A percentile compares a stretch with the other conserved stretches of the same genome.
Conservation (phyloP, 2,329 filamentous ascomycete species). For the Sporothrix pallida region DNA sequence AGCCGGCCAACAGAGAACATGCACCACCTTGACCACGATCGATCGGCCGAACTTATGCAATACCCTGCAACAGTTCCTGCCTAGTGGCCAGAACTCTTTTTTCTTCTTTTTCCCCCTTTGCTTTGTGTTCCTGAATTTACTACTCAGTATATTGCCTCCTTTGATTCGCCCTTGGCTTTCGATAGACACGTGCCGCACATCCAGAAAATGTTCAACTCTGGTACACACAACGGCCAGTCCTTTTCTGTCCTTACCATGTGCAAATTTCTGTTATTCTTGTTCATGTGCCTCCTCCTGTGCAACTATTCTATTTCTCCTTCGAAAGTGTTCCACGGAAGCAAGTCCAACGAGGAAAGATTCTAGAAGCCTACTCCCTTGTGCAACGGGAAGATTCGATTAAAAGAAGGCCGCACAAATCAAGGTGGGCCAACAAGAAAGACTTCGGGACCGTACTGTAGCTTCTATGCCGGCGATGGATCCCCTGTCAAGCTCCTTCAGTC, state of each 20-base stretch:
- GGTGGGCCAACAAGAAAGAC: not conserved
- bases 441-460: slow-evolving; percentile 8
- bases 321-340: not conserved
- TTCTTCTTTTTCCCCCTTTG: not conserved
- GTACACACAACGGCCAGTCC: not conserved
- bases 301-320: not conserved
- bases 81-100: not conserved
- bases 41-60: not conserved
- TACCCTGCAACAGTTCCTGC: not conserved
- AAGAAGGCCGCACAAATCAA: not conserved
- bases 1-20: slow-evolving; percentile 5
- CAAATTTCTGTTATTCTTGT: too few species aligned
- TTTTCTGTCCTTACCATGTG: not conserved
- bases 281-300: slow-evolving; percentile 3
- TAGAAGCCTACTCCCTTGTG: slow-evolving; percentile 13
- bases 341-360: not conserved
- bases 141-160: too few species aligned
- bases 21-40: not conserved
- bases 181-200: slow-evolving; percentile 25
- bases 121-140: not conserved
- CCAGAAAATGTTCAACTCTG: not conserved
- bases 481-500: not conserved
- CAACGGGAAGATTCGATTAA: not conserved
- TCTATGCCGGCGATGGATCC: slow-evolving; percentile 4
- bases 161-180: slow-evolving; percentile 18